These are phyloP conservation scores for Imleria badia DNA, from an alignment of 768 basidiomycete genomes.

Conservation along the genomic window DNA sequence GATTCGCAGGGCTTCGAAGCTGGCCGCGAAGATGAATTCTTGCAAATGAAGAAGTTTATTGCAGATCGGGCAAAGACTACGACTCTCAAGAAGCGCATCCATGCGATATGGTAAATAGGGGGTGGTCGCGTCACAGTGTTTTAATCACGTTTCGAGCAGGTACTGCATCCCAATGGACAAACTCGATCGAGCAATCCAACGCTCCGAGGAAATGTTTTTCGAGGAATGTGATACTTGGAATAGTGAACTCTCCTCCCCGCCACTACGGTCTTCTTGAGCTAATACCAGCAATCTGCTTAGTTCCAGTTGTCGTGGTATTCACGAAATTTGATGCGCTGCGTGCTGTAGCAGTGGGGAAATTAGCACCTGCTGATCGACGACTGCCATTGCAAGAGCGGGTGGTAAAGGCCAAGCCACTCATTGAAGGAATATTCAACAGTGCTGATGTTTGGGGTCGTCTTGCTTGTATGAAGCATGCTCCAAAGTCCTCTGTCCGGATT, in stretches of 20 bases:
- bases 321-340: constrained; percentile 10
- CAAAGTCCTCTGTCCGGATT: neutral
- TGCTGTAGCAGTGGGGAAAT: neutral
- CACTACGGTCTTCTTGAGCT: neutral
- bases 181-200: neutral
- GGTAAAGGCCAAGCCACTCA: neutral
- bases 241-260: neutral
- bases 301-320: constrained; percentile 8
- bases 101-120: constrained; percentile 1
- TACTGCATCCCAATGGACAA: constrained; percentile 10
- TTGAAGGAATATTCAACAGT: neutral
- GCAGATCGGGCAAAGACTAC: neutral
- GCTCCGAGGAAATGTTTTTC: constrained; percentile 2
- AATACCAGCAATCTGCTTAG: neutral
- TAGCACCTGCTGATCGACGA: neutral
- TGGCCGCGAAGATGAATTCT: neutral
- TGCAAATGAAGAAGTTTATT: constrained; percentile 5
- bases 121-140: no score
- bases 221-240: neutral
- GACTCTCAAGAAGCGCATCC: constrained; percentile 3
- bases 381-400: neutral
- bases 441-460: neutral
- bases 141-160: neutral
- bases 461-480: neutral
- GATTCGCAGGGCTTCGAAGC: constrained; percentile 6